These are phyloP conservation scores for Dothideomycetes sp. DNA, from an alignment of 2,329 filamentous ascomycete species.

Conservation along the genomic window DNA sequence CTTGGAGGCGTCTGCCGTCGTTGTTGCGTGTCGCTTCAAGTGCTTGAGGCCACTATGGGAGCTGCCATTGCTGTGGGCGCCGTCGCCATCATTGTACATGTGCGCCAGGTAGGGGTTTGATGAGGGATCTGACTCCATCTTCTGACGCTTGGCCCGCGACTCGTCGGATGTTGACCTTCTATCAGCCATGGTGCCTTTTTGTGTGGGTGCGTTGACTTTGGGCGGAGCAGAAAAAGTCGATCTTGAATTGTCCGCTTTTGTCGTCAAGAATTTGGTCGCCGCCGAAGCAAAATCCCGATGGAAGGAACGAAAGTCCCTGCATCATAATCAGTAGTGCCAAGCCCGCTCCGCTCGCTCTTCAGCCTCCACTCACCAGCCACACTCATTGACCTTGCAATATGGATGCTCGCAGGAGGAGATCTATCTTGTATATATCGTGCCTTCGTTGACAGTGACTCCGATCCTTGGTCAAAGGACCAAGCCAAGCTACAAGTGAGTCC, in stretches of 20 bases:
- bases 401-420: too few species aligned
- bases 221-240: not conserved
- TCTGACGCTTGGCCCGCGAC: conserved; percentile 46
- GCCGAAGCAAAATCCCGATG: conserved; percentile 1
- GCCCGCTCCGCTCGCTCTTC: not conserved
- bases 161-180: conserved; percentile 45
- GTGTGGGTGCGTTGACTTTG: not conserved
- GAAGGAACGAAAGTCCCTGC: conserved; percentile 15
- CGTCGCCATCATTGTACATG: conserved; percentile 51
- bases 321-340: conserved; percentile 6
- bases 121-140: conserved; percentile 45
- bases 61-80: conserved; percentile 21
- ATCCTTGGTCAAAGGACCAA: too few species aligned
- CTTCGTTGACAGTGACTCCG: too few species aligned
- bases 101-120: conserved; percentile 88
- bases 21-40: conserved; percentile 72
- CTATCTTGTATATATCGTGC: too few species aligned
- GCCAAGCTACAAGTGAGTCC: too few species aligned
- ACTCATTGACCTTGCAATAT: too few species aligned
- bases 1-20: conserved; percentile 59
- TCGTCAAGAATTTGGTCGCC: conserved; percentile 10
- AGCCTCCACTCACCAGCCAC: not conserved
- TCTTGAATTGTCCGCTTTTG: not conserved
- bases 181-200: conserved; percentile 40
- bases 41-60: conserved; percentile 39